These are phyloP conservation scores for Carex kokanica DNA, from an alignment of 176 grass and related monocot genomes.

Conservation along the genomic window DNA sequence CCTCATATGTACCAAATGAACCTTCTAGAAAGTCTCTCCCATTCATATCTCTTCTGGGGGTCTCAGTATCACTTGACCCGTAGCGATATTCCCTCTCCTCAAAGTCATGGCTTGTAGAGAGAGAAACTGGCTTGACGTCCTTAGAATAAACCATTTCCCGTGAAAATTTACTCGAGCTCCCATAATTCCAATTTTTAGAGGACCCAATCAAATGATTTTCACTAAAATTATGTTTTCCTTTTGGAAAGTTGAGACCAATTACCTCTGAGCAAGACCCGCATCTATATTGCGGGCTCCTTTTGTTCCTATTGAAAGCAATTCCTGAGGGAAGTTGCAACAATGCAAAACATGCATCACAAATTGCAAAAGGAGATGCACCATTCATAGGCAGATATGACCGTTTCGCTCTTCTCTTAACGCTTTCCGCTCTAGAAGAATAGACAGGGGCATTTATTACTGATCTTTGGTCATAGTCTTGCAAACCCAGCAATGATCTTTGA, in stretches of 20 bases:
- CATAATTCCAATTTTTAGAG: constrained; percentile 30
- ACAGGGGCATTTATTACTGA: constrained; percentile 41
- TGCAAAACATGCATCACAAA: constrained; percentile 70
- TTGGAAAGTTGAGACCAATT: constrained; percentile 37
- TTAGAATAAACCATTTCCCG: constrained; percentile 38
- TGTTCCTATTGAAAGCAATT: constrained; percentile 41
- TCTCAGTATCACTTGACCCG: constrained; percentile 29
- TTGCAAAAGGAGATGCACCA: constrained; percentile 69
- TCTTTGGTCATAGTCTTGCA: constrained; percentile 52
- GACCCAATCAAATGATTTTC: constrained; percentile 18
- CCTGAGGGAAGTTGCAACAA: constrained; percentile 65
- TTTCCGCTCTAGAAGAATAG: constrained; percentile 52
- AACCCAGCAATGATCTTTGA: constrained; percentile 45
- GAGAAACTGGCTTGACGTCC: constrained; percentile 31
- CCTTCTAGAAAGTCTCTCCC: constrained; percentile 5
- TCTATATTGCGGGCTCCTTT: constrained; percentile 35
- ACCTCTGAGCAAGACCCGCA: constrained; percentile 72
- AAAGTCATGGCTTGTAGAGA: constrained; percentile 38
- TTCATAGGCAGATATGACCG: constrained; percentile 50
- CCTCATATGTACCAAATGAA: constrained; percentile 3
- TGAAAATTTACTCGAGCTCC: constrained; percentile 30
- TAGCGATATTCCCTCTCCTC: constrained; percentile 43
- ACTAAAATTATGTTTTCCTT: constrained; percentile 27
- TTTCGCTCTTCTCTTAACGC: constrained; percentile 51
- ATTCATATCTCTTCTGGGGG: not conserved